Evolutionary conservation across 2,329 filamentous ascomycete species (phyloP).

Genomic region (Colletotrichum orchidophilum): DNA sequence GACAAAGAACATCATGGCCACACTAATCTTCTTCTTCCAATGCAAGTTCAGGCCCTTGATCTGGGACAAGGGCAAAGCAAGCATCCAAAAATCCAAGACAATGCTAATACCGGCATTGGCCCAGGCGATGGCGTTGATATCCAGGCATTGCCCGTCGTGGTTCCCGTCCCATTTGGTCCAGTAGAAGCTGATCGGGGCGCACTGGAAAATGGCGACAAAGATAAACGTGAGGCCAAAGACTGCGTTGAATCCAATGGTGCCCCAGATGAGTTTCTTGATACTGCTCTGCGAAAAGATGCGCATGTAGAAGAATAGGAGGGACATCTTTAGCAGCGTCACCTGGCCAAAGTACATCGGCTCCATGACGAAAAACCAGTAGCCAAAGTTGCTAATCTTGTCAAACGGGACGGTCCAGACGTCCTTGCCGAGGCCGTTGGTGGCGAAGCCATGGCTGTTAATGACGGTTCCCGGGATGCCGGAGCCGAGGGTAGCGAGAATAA

Average conservation of each 20-base stretch:
- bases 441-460: constrained; percentile 44
- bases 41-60: constrained; percentile 52
- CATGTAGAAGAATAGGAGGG: constrained; percentile 64
- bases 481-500: constrained; percentile 42
- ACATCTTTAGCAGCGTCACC: constrained; percentile 58
- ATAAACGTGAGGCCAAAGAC: constrained; percentile 53
- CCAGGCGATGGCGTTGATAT: constrained; percentile 60
- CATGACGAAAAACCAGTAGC: constrained; percentile 53
- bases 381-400: constrained; percentile 53
- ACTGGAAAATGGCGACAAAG: constrained; percentile 58
- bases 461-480: constrained; percentile 42
- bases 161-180: constrained; percentile 64
- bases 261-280: constrained; percentile 49
- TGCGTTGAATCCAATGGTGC: constrained; percentile 50
- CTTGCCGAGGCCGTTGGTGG: constrained; percentile 54
- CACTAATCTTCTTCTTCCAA: constrained; percentile 59
- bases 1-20: constrained; percentile 60
- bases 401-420: constrained; percentile 60
- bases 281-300: constrained; percentile 57
- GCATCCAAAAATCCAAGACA: constrained; percentile 59
- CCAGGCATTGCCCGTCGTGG: constrained; percentile 57
- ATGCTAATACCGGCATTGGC: constrained; percentile 64
- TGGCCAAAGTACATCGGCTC: constrained; percentile 57
- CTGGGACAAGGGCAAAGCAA: constrained; percentile 59
- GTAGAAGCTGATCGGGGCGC: constrained; percentile 58